Evolutionary conservation across 2,329 filamentous ascomycete genomes (phyloP).

Genomic region (Rutstroemia sydowiana): DNA sequence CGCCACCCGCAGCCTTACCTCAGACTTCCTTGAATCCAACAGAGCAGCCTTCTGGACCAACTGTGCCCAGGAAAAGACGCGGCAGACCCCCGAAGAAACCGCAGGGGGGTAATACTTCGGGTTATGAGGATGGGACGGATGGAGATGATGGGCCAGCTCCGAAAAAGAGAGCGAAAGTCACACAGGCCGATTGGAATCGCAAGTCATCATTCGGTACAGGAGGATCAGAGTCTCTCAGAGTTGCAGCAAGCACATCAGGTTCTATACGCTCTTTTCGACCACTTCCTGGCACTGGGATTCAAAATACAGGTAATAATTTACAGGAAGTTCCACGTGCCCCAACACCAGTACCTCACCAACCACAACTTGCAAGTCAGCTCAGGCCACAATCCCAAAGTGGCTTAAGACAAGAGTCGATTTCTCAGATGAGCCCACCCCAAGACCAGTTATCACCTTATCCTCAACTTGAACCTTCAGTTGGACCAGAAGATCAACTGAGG

Average conservation of each 20-base stretch:
- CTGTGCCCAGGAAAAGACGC: slow-evolving; percentile 24
- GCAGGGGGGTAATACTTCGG: slow-evolving; percentile 58
- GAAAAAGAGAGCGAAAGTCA: slow-evolving; percentile 75
- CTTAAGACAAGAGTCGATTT: slow-evolving; percentile 56
- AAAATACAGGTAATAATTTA: slow-evolving; percentile 45
- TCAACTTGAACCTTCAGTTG: slow-evolving; percentile 25
- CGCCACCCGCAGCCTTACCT: slow-evolving; percentile 13
- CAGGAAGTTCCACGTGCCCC: slow-evolving; percentile 71
- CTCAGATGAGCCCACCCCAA: slow-evolving; percentile 32
- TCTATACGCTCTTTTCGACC: slow-evolving; percentile 82
- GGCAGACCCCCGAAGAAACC: slow-evolving; percentile 21
- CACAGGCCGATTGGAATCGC: slow-evolving; percentile 63
- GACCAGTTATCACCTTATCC: slow-evolving; percentile 36
- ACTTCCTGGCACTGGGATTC: slow-evolving; percentile 44
- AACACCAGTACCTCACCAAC: slow-evolving; percentile 57
- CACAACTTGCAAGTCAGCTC: slow-evolving; percentile 29
- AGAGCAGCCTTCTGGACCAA: slow-evolving; percentile 23
- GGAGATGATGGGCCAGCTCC: slow-evolving; percentile 31
- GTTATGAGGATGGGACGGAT: slow-evolving; percentile 58
- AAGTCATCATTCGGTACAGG: slow-evolving; percentile 65
- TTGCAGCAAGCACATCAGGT: slow-evolving; percentile 84
- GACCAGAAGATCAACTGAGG: slow-evolving; percentile 28
- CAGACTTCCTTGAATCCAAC: slow-evolving; percentile 8
- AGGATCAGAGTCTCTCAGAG: slow-evolving; percentile 71
- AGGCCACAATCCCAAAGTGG: slow-evolving; percentile 36